Evolutionary conservation across 805 yeast genomes (phyloP), one percentile per base, ranked within the genome.

Genomic region (Saccharomycodes ludwigii): DNA sequence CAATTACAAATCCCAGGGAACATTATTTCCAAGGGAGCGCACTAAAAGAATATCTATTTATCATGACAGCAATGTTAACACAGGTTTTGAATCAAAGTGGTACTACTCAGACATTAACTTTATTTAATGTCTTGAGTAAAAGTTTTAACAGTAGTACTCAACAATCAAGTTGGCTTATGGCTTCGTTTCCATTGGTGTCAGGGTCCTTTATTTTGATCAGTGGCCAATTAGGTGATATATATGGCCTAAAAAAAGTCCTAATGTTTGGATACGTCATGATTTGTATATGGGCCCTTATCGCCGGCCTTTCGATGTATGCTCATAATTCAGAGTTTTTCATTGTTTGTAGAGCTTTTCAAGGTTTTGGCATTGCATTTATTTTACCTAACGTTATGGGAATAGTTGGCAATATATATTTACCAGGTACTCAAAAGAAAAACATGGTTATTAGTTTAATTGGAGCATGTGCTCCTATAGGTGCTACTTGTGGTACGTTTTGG

Each of bases 151-250:
- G n/a, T n/a, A n/a, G n/a, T 6, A 35, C 37, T 2, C 48, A 54
- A 5, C 57, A 59, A 28, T 61, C 65, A 34, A 42, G 65, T 12
- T 76, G 93, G 91, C 71, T 73, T 46, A 65, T 73, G 62, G 84
- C 85, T 2, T 68, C 82, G 1, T 77, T 71, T 47, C 73, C 83
- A 0, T 53, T 80, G 33, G 71, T 83, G 0, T 70, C 77, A 4
- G 88, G 88, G 9, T 76, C 88, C 0, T 72, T 79, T 39, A 78
- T 80, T 31, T 50, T 80, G 22, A 58, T 74, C 4, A 66, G 78
- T 22, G 91, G 91, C 6, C 63, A 75, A 30, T 46, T 77, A 28
- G 91, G 93, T 21, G 93, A 80, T 44, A 57, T 78, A 9, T 71
- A 69, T 41, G 91, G 91, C 0, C 58, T 76, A 32, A 73, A 71